A percentile compares a stretch with the other conserved stretches of the same genome.
These are phyloP conservation scores for Tulasnella sp. DNA, from an alignment of 768 basidiomycete genomes.

Conservation along the genomic window DNA sequence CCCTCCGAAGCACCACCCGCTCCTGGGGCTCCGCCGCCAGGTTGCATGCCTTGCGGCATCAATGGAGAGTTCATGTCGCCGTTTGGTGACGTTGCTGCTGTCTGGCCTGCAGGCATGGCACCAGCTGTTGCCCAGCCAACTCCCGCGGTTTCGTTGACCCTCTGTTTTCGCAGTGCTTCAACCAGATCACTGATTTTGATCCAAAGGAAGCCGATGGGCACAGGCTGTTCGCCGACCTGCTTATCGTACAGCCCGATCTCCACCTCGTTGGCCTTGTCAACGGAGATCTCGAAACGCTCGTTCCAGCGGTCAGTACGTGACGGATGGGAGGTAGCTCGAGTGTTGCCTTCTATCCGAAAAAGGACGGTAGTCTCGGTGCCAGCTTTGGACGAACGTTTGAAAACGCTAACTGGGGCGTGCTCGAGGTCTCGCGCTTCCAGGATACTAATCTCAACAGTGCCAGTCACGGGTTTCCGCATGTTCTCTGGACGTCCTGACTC, in stretches of 20 bases:
- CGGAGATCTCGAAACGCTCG: slow-evolving; percentile 90
- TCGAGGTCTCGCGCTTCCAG: slow-evolving; percentile 90
- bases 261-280: slow-evolving; percentile 98
- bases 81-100: slow-evolving; percentile 41
- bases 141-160: slow-evolving; percentile 71
- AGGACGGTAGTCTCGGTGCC: slow-evolving; percentile 79
- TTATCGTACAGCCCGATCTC: slow-evolving; percentile 95
- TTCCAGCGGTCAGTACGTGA: slow-evolving; percentile 95
- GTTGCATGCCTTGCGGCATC: slow-evolving; percentile 25
- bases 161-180: slow-evolving; percentile 85
- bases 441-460: slow-evolving; percentile 79
- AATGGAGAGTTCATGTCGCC: slow-evolving; percentile 38
- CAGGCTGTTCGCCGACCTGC: slow-evolving; percentile 59
- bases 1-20: slow-evolving; percentile 44
- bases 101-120: slow-evolving; percentile 46
- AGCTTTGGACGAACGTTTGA: slow-evolving; percentile 64
- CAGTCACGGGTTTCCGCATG: slow-evolving; percentile 89
- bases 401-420: slow-evolving; percentile 66
- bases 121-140: slow-evolving; percentile 95
- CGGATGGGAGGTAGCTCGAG: slow-evolving; percentile 83
- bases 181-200: slow-evolving; percentile 87
- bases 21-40: slow-evolving; percentile 8
- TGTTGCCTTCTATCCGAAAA: slow-evolving; percentile 92
- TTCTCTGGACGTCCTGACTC: slow-evolving; percentile 76
- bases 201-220: slow-evolving; percentile 93